Evolutionary conservation across 805 yeast genomes (phyloP).

Genomic region (Hemisphaericaspora nanyangensis): DNA sequence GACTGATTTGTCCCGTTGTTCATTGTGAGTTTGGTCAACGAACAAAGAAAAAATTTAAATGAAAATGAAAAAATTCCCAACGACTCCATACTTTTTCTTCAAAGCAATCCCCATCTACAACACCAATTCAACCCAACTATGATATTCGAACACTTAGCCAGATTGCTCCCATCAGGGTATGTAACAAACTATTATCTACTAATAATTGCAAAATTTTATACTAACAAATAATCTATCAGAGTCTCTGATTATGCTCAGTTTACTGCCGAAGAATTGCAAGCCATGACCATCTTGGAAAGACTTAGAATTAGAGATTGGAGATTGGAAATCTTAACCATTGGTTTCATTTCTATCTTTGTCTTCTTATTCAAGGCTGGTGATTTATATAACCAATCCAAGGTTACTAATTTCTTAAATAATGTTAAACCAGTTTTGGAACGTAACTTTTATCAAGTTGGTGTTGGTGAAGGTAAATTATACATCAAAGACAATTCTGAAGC

Average conservation of each 20-base stretch:
- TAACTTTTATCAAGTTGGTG: slow-evolving; percentile 81
- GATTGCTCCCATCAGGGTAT: slow-evolving; percentile 8
- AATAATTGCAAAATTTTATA: background rate
- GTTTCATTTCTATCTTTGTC: slow-evolving; percentile 47
- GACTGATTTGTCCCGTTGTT: background rate
- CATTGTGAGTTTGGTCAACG: no score
- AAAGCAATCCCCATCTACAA: no score
- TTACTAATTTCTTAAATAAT: slow-evolving; percentile 48
- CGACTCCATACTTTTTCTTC: no score
- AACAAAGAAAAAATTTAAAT: no score
- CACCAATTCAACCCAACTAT: background rate
- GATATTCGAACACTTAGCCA: slow-evolving; percentile 7
- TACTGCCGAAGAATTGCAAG: slow-evolving; percentile 51
- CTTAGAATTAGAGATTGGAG: slow-evolving; percentile 67
- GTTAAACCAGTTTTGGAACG: slow-evolving; percentile 50
- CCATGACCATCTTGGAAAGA: slow-evolving; percentile 58
- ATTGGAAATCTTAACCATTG: slow-evolving; percentile 59
- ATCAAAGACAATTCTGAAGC: slow-evolving; percentile 62
- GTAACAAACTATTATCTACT: background rate
- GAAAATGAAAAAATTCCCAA: no score
- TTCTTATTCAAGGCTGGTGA: slow-evolving; percentile 57
- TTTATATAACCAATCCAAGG: slow-evolving; percentile 51
- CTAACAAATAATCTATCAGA: slow-evolving; percentile 4
- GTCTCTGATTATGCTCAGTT: slow-evolving; percentile 19
- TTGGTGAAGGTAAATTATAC: slow-evolving; percentile 39